Conservation (phyloP, 805 yeast species). For the Ogataea dorogensis region DNA sequence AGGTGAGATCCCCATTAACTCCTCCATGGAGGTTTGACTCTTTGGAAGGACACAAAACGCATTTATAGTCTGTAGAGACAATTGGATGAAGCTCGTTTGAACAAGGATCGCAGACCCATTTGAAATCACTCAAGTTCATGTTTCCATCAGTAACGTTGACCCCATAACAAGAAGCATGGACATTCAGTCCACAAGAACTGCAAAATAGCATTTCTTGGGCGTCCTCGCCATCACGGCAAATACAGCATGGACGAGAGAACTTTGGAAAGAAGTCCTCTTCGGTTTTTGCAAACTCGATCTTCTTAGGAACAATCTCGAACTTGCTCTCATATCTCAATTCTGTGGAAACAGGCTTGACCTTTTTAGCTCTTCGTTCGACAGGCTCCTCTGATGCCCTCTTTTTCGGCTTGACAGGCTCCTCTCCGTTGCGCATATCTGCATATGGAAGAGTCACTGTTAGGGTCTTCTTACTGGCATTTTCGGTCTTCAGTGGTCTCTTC, state of each 20-base stretch:
- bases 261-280: conserved; percentile 19
- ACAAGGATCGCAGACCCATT: conserved; percentile 84
- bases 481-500: conserved; percentile 9
- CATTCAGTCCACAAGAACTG: conserved; percentile 62
- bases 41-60: conserved; percentile 62
- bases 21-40: conserved; percentile 49
- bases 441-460: conserved; percentile 21
- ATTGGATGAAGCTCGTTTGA: conserved; percentile 65
- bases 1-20: conserved; percentile 39
- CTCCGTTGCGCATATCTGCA: conserved; percentile 16
- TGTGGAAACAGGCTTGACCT: neutral
- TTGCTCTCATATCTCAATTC: conserved; percentile 27
- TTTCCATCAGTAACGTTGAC: conserved; percentile 21
- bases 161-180: conserved; percentile 74
- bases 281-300: conserved; percentile 6
- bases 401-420: conserved; percentile 1
- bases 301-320: conserved; percentile 25
- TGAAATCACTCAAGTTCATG: conserved; percentile 28
- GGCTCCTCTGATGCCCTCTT: conserved; percentile 9
- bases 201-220: conserved; percentile 51
- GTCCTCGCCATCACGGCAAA: conserved; percentile 45
- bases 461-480: conserved; percentile 9
- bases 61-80: conserved; percentile 54
- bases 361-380: conserved; percentile 8
- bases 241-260: conserved; percentile 47